Evolutionary conservation across 495 filamentous ascomycete genomes (phyloP), one percentile per base, ranked within the genome.

Genomic region (Lichenothelia convexa): DNA sequence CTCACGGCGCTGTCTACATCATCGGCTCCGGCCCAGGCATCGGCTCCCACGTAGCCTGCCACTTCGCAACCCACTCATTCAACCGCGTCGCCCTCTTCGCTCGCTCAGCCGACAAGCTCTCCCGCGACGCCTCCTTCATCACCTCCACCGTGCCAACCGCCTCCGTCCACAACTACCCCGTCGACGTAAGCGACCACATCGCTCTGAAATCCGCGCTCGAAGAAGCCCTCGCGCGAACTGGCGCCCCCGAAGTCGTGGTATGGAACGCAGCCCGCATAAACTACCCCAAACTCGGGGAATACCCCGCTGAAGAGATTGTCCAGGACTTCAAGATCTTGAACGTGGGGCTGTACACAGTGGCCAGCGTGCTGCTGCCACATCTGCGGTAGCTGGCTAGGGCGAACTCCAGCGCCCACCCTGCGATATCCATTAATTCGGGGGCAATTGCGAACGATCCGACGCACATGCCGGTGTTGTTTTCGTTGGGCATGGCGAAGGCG

Each of bases 21-120:
- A 48, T 64, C 39, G 61, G 61, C 38, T 49, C 55, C 12, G 61
- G 59, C 6, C 55, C 59, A 2, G 59, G 61, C 23, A 60, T 64
- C 32, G 58, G 58, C 21, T 45, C 49, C 30, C 37, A 52, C 23
- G 45, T 54, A 3, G 44, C 57, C n/a, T 21, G 47, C 0, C 38
- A 51, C 16, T 64, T 62, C 43, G 54, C 58, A 19, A 34, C 44
- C 11, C 48, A 56, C 21, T 44, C 53, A 21, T 61, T 55, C 43
- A 44, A 42, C 29, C 59, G 55, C 29, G 47, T 62, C 3, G 51
- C 54, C 18, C 48, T 62, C 12, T 43, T 64, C 19, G 53, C 58
- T 3, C 49, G 61, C 18, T 49, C 56, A 22, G 35, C 39, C 9
- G 41, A 48, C 11, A 49, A 55, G 15, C 51, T 64, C 2, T 21